These are phyloP conservation scores for Davidsoniella australis DNA, from an alignment of 2,329 filamentous ascomycete species.

Conservation along the genomic window DNA sequence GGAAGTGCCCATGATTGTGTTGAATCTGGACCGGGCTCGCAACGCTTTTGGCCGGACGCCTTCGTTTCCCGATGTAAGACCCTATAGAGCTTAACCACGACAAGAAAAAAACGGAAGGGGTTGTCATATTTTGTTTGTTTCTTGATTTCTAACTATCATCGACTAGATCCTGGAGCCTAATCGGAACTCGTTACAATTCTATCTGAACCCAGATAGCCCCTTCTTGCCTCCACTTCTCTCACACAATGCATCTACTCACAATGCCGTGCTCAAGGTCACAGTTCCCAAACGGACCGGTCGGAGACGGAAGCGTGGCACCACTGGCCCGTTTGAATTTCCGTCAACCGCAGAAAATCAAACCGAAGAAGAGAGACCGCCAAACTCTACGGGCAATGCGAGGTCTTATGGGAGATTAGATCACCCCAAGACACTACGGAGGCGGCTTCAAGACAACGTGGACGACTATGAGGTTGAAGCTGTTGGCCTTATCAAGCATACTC, in stretches of 20 bases:
- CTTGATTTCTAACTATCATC: not conserved
- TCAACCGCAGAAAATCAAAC: conserved; percentile 16
- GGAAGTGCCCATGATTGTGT: conserved; percentile 27
- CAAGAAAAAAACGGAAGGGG: too few species aligned
- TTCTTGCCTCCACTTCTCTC: conserved; percentile 65
- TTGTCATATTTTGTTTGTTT: too few species aligned
- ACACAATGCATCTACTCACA: conserved; percentile 57
- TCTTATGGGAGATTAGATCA: conserved; percentile 34
- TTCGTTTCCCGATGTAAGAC: conserved; percentile 23
- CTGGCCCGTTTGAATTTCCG: conserved; percentile 43
- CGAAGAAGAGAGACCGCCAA: conserved; percentile 14
- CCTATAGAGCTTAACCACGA: not conserved
- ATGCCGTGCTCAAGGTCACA: conserved; percentile 71
- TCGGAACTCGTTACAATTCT: conserved; percentile 44
- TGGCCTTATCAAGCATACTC: conserved; percentile 59
- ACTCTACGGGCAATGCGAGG: conserved; percentile 18
- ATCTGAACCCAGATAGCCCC: conserved; percentile 63
- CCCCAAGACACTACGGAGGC: conserved; percentile 39
- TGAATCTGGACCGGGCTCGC: conserved; percentile 26
- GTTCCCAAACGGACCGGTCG: conserved; percentile 76
- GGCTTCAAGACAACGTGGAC: conserved; percentile 51
- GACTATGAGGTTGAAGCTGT: conserved; percentile 52
- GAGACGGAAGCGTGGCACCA: conserved; percentile 64
- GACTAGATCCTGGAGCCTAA: conserved; percentile 29
- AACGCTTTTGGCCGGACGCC: conserved; percentile 25